Evolutionary conservation across 331 rosid genomes (phyloP), one percentile per base, ranked within the genome.

Genomic region (Acacia concinna): DNA sequence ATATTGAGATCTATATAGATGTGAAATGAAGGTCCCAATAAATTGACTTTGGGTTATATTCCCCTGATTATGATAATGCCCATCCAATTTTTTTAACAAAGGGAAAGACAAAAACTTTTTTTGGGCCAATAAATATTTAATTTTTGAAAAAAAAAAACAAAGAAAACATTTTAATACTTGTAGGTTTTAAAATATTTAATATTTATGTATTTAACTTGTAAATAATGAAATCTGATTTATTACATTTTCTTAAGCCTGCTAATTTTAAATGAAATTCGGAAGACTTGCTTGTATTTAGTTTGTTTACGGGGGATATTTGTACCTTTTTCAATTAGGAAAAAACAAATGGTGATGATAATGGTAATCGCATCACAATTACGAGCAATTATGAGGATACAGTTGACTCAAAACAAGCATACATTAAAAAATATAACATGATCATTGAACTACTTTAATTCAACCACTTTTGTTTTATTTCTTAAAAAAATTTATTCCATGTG

Each of bases 31-130:
- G 56, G 78, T 60, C 60, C 85, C 85, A 73, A 79, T 82, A 76
- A 82, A 86, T 32, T 80, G 76, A 60, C 56, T 28, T 86, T 86
- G 74, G 64, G 77, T 76, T 71, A 77, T 75, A 83, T 83, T 86
- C 89, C 68, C 81, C 34, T 62, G 43, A 78, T 74, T 40, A 2
- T 77, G 89, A 86, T 68, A 77, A 57, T 30, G 81, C 81, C 75
- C 63, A 67, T 38, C 77, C 89, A 23, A 27, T 6, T 82, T 69
- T 82, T 69, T 34, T 21, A 41, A 30, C 9, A 62, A 73, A 83
- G 82, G 77, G 20, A 28, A 25, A 32, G 4, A 21, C 12, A 52
- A 21, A 52, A 8, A 52, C 11, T 51, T 6, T 51, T 18, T 51
- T 17, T 47, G 23, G 30, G 30, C 15, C 63, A 8, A 10, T 56